These are phyloP conservation scores for Delonix regia DNA, from an alignment of 306 rosid genomes.

Conservation along the genomic window DNA sequence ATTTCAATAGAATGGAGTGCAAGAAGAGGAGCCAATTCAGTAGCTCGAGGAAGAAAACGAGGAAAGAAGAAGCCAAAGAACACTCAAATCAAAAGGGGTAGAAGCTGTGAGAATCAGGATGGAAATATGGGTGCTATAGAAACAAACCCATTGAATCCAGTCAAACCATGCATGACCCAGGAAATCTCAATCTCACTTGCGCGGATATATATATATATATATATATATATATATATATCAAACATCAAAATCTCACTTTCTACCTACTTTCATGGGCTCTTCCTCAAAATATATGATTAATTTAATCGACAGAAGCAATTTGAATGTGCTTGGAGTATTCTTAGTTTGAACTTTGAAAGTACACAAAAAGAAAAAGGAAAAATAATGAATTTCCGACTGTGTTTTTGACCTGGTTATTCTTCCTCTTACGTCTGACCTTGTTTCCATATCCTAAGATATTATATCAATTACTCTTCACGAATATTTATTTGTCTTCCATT, in stretches of 20 bases:
- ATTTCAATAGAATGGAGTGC: conserved; percentile 68
- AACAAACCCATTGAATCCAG: conserved; percentile 41
- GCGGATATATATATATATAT: not conserved
- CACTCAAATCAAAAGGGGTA: conserved; percentile 62
- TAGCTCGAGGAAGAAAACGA: conserved; percentile 89
- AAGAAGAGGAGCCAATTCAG: conserved; percentile 67
- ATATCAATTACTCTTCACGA: not conserved
- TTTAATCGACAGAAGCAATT: not conserved
- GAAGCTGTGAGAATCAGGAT: conserved; percentile 27
- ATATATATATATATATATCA: not conserved
- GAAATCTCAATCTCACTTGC: conserved; percentile 41
- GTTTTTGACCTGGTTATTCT: conserved; percentile 34
- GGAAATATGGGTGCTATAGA: conserved; percentile 20
- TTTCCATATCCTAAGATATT: not conserved
- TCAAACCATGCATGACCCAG: conserved; percentile 60
- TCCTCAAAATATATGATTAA: not conserved
- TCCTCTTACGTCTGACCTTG: not conserved
- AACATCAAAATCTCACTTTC: not conserved
- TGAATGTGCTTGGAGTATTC: not conserved
- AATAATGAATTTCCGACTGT: conserved; percentile 25
- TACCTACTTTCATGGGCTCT: not conserved
- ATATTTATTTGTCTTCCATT: conserved; percentile 17
- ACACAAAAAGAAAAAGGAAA: conserved; percentile 32
- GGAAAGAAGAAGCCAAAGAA: conserved; percentile 67
- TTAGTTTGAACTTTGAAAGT: conserved; percentile 26